Base-by-base conservation (phyloP, 352 stramenopile species). In the Ophiocytium majus region DNA sequence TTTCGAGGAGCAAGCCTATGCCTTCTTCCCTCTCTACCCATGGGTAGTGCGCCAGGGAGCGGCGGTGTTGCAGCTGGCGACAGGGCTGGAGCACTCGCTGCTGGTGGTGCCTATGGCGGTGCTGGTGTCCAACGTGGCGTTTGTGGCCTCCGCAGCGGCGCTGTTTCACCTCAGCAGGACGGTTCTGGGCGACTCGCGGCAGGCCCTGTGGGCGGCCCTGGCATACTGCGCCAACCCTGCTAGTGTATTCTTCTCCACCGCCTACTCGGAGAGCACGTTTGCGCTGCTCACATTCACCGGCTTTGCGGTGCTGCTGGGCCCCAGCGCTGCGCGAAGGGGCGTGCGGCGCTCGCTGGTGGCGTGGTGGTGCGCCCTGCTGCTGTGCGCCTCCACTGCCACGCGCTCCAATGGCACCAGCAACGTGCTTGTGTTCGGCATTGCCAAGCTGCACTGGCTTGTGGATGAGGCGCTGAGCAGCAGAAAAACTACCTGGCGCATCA, bases 11-110 rank as follows among this genome's bases (percentile, higher is more conserved):
- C 84, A 88, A 82, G 71, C 79, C 34, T 64, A 88, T 34, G 84
- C 84, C 17, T 88, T 88, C 57, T 88, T 88, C 80, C 84, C 84
- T 5, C 84, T 88, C 31, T 88, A 85, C 49, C 79, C 84, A 0
- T 88, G 84, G 84, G 9, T 88, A 0, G 76, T 88, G 19, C 84
- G 81, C 36, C 76, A 50, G 49, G 35, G 10, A n/a, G 80, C 79
- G 32, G 78, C 50, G 23, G 33, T 81, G 64, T 9, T 82, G 28
- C 32, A 78, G 35, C 14, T 14, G 5, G 5, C 5, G 35, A 17
- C 14, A 5, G 35, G 66, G 5, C 10, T 84, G 31, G 43, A 23
- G 37, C 23, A 34, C n/a, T 50, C 50, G 1, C 34, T 75, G 1
- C 80, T 36, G 36, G 49, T 88, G 33, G 76, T 88, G 14, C 74